Conservation (phyloP, 2,329 filamentous ascomycete species). For the Knoxdaviesia capensis region DNA sequence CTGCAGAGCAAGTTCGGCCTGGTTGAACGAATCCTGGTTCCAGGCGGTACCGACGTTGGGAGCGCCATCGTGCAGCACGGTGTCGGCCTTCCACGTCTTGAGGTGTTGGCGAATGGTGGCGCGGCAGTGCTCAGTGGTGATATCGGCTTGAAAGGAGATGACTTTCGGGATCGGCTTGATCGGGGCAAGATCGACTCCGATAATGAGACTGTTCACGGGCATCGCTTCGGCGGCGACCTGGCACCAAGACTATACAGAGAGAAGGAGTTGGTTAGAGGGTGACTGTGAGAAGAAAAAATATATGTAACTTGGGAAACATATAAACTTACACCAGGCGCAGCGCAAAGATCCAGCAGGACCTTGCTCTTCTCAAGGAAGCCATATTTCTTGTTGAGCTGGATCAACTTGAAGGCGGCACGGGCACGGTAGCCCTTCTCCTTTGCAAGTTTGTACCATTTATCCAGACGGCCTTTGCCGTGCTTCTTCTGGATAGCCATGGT, state of each 20-base stretch:
- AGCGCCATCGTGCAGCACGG: conserved; percentile 88
- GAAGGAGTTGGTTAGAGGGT: conserved; percentile 9
- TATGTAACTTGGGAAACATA: background rate
- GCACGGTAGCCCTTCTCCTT: conserved; percentile 97
- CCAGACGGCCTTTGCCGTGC: conserved; percentile 92
- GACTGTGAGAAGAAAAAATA: conserved; percentile 1
- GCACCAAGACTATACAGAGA: conserved; percentile 54
- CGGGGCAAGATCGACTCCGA: conserved; percentile 83
- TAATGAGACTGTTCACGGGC: conserved; percentile 73
- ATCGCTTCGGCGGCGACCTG: conserved; percentile 92
- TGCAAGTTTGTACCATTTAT: conserved; percentile 97
- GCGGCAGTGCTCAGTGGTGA: conserved; percentile 90
- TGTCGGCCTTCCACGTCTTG: conserved; percentile 92
- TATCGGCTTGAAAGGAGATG: conserved; percentile 93
- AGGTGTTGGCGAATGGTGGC: conserved; percentile 75
- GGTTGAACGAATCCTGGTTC: conserved; percentile 96
- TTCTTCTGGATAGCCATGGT: conserved; percentile 95
- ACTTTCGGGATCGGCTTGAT: conserved; percentile 91
- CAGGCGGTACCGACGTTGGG: conserved; percentile 96
- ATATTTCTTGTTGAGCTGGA: conserved; percentile 98
- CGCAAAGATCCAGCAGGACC: conserved; percentile 92
- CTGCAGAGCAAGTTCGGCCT: conserved; percentile 80
- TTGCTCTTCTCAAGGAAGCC: conserved; percentile 93
- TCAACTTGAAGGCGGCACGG: conserved; percentile 90
- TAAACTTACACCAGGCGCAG: conserved; percentile 63